Evolutionary conservation across 495 filamentous ascomycete species (phyloP).

Genomic region (Symbiotaphrina buchneri): DNA sequence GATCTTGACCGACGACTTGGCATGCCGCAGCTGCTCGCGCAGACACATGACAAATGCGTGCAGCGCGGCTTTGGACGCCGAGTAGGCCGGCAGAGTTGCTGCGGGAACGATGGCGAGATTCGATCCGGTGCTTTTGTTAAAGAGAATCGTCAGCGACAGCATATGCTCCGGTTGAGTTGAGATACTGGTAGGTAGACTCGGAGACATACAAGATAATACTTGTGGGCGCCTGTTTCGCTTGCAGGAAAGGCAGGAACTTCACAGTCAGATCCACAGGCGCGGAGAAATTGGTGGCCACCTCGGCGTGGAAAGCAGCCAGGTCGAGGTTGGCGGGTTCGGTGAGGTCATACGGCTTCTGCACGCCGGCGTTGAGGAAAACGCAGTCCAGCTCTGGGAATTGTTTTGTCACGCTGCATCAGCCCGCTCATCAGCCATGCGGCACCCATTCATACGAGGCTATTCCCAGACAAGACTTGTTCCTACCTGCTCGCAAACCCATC

Average conservation of each 20-base stretch:
- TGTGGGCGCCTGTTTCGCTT: slow-evolving; percentile 18
- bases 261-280: slow-evolving; percentile 34
- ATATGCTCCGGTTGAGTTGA: no score
- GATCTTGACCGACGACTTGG: slow-evolving; percentile 25
- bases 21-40: no score
- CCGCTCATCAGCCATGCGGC: no score
- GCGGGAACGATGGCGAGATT: slow-evolving; percentile 20
- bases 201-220: slow-evolving; percentile 24
- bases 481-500: slow-evolving; percentile 28
- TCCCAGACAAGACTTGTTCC: no score
- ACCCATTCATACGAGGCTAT: no score
- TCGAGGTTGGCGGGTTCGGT: slow-evolving; percentile 30
- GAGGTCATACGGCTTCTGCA: slow-evolving; percentile 36
- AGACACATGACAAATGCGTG: slow-evolving; percentile 19
- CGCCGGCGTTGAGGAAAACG: slow-evolving; percentile 31
- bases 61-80: slow-evolving; percentile 20
- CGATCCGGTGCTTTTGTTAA: slow-evolving; percentile 19
- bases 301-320: slow-evolving; percentile 24
- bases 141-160: no score
- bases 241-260: slow-evolving; percentile 38
- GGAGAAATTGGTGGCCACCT: slow-evolving; percentile 46
- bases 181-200: no score
- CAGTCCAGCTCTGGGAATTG: slow-evolving; percentile 31
- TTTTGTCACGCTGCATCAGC: slow-evolving; percentile 24
- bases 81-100: slow-evolving; percentile 17